These are phyloP conservation scores for Ophiostoma sp. DNA, from an alignment of 2,329 filamentous ascomycete species.

Conservation along the genomic window DNA sequence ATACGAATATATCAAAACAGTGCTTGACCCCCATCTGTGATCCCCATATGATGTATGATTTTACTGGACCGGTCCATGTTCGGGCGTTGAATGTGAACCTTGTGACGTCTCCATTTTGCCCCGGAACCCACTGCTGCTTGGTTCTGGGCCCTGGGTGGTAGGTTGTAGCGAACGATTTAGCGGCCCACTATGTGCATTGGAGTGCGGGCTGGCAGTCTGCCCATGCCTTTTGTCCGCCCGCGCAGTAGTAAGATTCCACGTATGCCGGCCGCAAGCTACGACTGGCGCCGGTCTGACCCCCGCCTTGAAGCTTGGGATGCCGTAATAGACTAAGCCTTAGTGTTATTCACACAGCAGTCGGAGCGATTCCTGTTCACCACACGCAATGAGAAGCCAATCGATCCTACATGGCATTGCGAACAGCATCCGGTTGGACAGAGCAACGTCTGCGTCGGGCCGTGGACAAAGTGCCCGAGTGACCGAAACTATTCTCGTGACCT, in stretches of 20 bases:
- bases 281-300: not conserved
- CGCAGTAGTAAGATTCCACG: not conserved
- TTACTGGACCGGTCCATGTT: not conserved
- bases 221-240: not conserved
- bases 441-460: not conserved
- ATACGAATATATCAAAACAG: not conserved
- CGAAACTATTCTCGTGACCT: not conserved
- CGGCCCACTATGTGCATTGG: not conserved
- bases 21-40: not conserved
- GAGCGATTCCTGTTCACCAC: not conserved
- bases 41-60: not conserved
- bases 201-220: no score
- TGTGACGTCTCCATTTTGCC: conserved; percentile 9
- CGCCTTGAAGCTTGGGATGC: not conserved
- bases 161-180: conserved; percentile 22
- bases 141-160: not conserved
- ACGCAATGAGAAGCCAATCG: not conserved
- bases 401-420: not conserved
- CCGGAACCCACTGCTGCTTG: not conserved
- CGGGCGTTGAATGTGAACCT: not conserved
- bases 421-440: not conserved
- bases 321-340: not conserved
- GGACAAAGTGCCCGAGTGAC: not conserved
- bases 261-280: not conserved
- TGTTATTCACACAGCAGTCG: not conserved